Evolutionary conservation across 441 rosid species (phyloP).

Genomic region (Theobroma grandiflorum): DNA sequence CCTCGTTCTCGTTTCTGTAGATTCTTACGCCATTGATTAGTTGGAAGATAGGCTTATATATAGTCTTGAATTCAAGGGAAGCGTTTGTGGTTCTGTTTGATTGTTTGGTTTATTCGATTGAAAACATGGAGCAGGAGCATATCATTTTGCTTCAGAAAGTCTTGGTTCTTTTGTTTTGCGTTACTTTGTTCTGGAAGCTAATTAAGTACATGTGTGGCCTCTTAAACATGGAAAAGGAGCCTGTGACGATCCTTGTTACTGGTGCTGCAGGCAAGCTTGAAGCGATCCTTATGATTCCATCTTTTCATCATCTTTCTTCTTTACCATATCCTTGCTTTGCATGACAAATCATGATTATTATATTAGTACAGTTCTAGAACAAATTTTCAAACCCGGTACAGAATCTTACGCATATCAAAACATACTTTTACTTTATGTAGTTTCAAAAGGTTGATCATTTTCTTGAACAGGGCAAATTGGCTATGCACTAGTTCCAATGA

Average conservation of each 20-base stretch:
- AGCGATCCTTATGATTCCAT: background rate
- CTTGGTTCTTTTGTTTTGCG: slow-evolving; percentile 51
- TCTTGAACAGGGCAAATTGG: slow-evolving; percentile 79
- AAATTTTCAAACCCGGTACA: background rate
- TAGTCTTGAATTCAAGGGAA: slow-evolving; percentile 21
- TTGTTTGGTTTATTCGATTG: background rate
- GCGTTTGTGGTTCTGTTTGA: slow-evolving; percentile 19
- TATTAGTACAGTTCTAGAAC: background rate
- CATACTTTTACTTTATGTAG: background rate
- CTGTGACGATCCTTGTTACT: slow-evolving; percentile 64
- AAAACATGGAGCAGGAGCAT: slow-evolving; percentile 50
- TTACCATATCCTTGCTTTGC: background rate
- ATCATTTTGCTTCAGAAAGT: slow-evolving; percentile 52
- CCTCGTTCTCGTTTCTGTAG: slow-evolving; percentile 19
- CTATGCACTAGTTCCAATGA: slow-evolving; percentile 86
- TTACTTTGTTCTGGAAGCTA: slow-evolving; percentile 63
- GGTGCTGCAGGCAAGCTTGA: slow-evolving; percentile 78
- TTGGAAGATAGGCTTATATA: background rate
- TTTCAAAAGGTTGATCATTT: slow-evolving; percentile 14
- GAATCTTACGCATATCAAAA: background rate
- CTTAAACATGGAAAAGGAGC: slow-evolving; percentile 63
- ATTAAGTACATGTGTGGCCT: slow-evolving; percentile 63
- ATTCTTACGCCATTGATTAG: slow-evolving; percentile 22
- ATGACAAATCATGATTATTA: too few species aligned
- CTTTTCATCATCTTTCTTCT: background rate